Evolutionary conservation across 116 monocot species (phyloP), one percentile per base, ranked within the genome.

Genomic region (Trichopus zeylanicus): DNA sequence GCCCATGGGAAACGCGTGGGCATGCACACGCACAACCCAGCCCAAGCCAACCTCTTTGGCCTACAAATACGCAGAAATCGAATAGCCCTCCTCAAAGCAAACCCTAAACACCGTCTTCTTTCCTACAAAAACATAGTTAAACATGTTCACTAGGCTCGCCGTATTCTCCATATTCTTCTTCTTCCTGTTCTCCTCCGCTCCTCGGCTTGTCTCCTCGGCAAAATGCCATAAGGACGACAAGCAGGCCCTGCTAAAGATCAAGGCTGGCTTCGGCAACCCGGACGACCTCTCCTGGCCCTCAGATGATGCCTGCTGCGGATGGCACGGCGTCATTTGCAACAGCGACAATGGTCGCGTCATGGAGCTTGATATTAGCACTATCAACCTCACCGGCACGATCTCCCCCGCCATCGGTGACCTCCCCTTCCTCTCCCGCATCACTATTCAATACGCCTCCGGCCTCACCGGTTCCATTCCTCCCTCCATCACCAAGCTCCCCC

Each of bases 381-480:
- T 16, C 34, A 30, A 61, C 25, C 3, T 53, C 26, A 1, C 60
- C 47, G 59, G 59, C 30, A 35, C 49, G 19, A 6, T 23, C 23
- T 6, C 56, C 5, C 30, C 29, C 16, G 3, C 68, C 49, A 46
- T 83, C 53, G 60, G 62, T 13, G 30, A 46, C 58, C 69, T 82
- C 37, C 61, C 77, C 19, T 60, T 32, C 57, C 82, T 77, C 52
- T 4, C 20, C 15, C 9, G 1, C 55, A 61, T 77, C 5, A 0
- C 29, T 32, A 20, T 77, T 31, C 63, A 53, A 60, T 29, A 69
- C 20, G 56, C 66, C 38, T 70, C 82, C 13, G 18, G 34, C 56
- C 69, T 79, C 29, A 15, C 16, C 29, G 80, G 80, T 35, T 7
- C 55, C 32, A 60, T 79, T 42, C 74, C 79, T 7, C 2, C 49